phyloP scores from a whole-genome alignment of 2,329 filamentous ascomycete species.

The Neoscytalidium dimidiatum region DNA sequence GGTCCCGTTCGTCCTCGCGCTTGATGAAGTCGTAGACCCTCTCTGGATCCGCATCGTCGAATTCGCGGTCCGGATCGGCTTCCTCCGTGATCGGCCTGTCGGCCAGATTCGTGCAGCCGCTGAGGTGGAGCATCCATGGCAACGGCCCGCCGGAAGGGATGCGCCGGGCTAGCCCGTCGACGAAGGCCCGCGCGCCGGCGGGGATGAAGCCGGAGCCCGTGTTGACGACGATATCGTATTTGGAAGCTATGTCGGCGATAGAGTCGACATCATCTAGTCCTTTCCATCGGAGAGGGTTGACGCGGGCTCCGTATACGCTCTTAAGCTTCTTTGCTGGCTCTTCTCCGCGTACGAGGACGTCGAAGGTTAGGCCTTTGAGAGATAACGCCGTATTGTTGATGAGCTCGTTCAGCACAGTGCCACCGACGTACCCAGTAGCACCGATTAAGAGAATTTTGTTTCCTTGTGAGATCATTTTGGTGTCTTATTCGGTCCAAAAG shows the following conservation, averaged over 20 bases:
- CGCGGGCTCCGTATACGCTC: neutral
- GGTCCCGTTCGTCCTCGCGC: conserved; percentile 20
- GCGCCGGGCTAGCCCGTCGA: conserved; percentile 19
- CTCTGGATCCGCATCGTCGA: conserved; percentile 22
- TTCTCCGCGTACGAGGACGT: neutral
- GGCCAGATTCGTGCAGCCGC: conserved; percentile 24
- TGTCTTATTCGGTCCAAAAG: neutral
- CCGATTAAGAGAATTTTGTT: conserved; percentile 21
- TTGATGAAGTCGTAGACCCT: conserved; percentile 22
- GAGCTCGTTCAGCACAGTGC: conserved; percentile 21
- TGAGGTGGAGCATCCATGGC: conserved; percentile 24
- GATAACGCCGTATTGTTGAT: neutral
- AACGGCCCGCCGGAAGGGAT: neutral
- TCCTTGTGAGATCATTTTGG: neutral
- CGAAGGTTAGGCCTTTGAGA: neutral
- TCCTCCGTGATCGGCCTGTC: conserved; percentile 21
- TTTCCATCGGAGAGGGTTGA: neutral
- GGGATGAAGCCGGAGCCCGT: conserved; percentile 25
- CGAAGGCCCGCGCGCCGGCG: conserved; percentile 23
- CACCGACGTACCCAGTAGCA: conserved; percentile 23
- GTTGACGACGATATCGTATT: conserved; percentile 27
- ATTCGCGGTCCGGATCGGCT: conserved; percentile 21
- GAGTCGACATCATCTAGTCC: conserved; percentile 19
- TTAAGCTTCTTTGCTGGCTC: neutral
- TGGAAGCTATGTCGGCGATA: conserved; percentile 22